Evolutionary conservation across 768 basidiomycete genomes (phyloP).

Genomic region (Boletus vinaceobasis): DNA sequence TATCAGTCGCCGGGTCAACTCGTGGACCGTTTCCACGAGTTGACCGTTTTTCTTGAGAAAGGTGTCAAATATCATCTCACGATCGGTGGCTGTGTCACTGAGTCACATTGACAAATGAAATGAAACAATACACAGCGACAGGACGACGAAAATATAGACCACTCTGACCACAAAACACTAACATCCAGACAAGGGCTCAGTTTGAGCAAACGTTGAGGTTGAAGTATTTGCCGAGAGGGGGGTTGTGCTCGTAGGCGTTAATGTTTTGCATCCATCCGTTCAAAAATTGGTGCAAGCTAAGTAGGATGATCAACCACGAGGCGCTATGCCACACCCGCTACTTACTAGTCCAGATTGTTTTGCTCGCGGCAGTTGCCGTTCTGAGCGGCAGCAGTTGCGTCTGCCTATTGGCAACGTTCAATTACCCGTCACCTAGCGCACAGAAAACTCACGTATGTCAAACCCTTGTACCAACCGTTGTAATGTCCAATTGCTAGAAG

Average conservation of each 20-base stretch:
- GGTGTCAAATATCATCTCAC: constrained; percentile 23
- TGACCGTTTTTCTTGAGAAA: constrained; percentile 5
- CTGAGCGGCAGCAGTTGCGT: constrained; percentile 57
- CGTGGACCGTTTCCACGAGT: too few species aligned
- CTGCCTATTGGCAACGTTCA: constrained; percentile 30
- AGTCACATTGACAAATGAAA: background rate
- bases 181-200: constrained; percentile 1
- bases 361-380: constrained; percentile 65
- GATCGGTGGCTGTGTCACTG: constrained; percentile 28
- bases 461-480: constrained; percentile 63
- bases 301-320: background rate
- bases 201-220: constrained; percentile 47
- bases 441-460: constrained; percentile 53
- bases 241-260: constrained; percentile 43
- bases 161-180: background rate
- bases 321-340: constrained; percentile 6
- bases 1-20: background rate
- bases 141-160: background rate
- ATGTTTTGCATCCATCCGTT: constrained; percentile 71
- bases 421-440: background rate
- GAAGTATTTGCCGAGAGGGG: constrained; percentile 60
- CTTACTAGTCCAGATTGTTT: constrained; percentile 86
- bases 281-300: constrained; percentile 62
- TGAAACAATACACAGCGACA: background rate
- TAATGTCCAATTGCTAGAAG: constrained; percentile 64